Evolutionary conservation across 768 basidiomycete species (phyloP), one percentile per base, ranked within the genome.

Genomic region (Rhizopogon sp.): DNA sequence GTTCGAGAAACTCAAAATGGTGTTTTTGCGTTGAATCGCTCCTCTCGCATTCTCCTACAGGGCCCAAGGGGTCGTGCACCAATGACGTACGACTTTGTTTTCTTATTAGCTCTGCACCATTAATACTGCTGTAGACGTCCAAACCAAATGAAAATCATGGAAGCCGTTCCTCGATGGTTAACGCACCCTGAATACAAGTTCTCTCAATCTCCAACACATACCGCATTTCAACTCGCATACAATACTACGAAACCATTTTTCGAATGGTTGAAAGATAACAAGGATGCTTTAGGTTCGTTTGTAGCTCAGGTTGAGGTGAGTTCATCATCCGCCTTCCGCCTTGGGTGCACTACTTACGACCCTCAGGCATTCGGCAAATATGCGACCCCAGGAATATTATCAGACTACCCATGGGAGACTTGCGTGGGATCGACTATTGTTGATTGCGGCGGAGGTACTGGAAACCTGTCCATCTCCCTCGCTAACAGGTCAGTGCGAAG

Each of bases 371-470:
- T 52, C 53, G 53, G 53, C 28, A 33, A 54, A 50, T 29, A 33
- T 51, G 17, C 17, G 7, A 70, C 72, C 57, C 72, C 72, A 29
- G 73, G 73, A 3, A 71, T 74, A 20, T 66, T 69, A 41, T 68
- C 69, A 1, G 74, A 76, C 61, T 76, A 74, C 63, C 69, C 73
- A 22, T 75, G 74, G 74, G 64, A 58, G 20, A 63, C 64, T 4
- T 65, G 72, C 51, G 62, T 64, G 22, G 55, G 10, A 72, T 72
- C 55, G 70, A 74, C 66, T 11, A 69, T 76, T 42, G 70, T 76
- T 33, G 74, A 76, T 53, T 66, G 73, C 22, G 74, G 74, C 56
- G 20, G 20, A 20, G 20, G 20, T 20, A 20, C 20, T 20, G 20
- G 20, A 20, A 20, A 20, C 20, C 20, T 20, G 20, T 1, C 20